Percentiles rank a stretch among this genome's conserved stretches.
These are phyloP conservation scores for Candida xyloterini DNA, from an alignment of 805 yeast species.

Conservation along the genomic window DNA sequence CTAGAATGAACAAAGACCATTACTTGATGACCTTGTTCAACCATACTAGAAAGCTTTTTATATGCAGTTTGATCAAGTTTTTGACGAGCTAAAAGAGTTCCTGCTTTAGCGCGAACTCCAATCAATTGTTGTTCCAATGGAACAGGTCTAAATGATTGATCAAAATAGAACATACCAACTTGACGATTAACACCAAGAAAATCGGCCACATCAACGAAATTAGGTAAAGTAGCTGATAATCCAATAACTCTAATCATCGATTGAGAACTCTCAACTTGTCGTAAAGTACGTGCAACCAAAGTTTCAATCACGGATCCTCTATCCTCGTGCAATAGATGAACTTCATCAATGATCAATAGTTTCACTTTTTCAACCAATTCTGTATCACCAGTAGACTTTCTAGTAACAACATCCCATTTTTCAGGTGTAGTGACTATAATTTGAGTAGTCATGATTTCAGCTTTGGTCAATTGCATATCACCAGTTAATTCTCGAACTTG, in stretches of 20 bases:
- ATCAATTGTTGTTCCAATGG: slow-evolving; percentile 85
- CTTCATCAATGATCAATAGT: slow-evolving; percentile 90
- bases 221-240: slow-evolving; percentile 90
- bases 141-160: slow-evolving; percentile 88
- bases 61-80: slow-evolving; percentile 75
- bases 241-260: slow-evolving; percentile 93
- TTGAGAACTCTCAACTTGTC: slow-evolving; percentile 94
- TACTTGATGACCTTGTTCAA: slow-evolving; percentile 75
- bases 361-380: slow-evolving; percentile 83
- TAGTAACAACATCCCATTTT: slow-evolving; percentile 96
- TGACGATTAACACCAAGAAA: slow-evolving; percentile 87
- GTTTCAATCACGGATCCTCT: slow-evolving; percentile 98
- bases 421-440: slow-evolving; percentile 93
- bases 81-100: slow-evolving; percentile 66
- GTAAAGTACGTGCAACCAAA: slow-evolving; percentile 84
- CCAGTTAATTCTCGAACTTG: slow-evolving; percentile 88
- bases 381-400: slow-evolving; percentile 86
- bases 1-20: slow-evolving; percentile 97
- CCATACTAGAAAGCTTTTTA: slow-evolving; percentile 66
- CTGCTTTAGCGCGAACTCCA: slow-evolving; percentile 86
- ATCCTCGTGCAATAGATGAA: slow-evolving; percentile 93
- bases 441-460: slow-evolving; percentile 79
- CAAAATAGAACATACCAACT: slow-evolving; percentile 92
- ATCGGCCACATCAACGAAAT: slow-evolving; percentile 90
- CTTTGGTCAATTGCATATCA: slow-evolving; percentile 86